Base-by-base conservation (phyloP, 768 basidiomycete genomes). In the Macrocybe gigantea region DNA sequence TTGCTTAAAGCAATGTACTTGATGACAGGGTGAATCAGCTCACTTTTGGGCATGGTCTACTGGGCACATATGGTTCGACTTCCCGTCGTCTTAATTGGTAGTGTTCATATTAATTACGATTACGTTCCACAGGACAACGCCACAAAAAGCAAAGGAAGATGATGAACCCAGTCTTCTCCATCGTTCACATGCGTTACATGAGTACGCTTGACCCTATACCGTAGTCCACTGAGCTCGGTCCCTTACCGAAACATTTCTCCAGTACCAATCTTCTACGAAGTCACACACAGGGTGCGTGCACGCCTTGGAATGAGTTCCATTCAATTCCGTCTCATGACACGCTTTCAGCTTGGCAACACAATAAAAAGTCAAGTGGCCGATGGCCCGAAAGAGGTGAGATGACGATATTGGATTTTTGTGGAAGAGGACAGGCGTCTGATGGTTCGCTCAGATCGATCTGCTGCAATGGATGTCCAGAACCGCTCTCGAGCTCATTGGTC, bases 101-200 rank as follows among this genome's bases (percentile, higher is more conserved):
- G 22, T 22, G 22, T 22, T 22, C 22, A 4, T 4, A 22, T 22
- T 22, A 22, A 22, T 33, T 10, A 33, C 14, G 7, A 15, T 33
- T 8, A 33, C 5, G 15, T 31, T n/a, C 31, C 15, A 5, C 48
- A 64, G 64, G 64, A 14, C 59, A 62, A 22, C 47, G 53, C 6
- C 64, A 65, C 41, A 41, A 50, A 7, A 62, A 55, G 39, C 65
- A 65, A 42, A 51, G 61, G 8, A 65, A 63, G 41, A 60, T 63
- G 42, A 48, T 66, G 10, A 64, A 60, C 40, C 62, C 65, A 1
- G 54, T 65, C 6, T 66, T 66, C 43, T 58, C 63, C 6, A 47
- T 49, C 11, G 49, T 40, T 1, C 60, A 65, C 35, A 53, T 64
- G 47, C 57, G 62, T 12, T 33, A 58, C 6, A 53, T 60, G 55